Evolutionary conservation across 306 rosid genomes (phyloP).

Genomic region (Inga oerstediana): DNA sequence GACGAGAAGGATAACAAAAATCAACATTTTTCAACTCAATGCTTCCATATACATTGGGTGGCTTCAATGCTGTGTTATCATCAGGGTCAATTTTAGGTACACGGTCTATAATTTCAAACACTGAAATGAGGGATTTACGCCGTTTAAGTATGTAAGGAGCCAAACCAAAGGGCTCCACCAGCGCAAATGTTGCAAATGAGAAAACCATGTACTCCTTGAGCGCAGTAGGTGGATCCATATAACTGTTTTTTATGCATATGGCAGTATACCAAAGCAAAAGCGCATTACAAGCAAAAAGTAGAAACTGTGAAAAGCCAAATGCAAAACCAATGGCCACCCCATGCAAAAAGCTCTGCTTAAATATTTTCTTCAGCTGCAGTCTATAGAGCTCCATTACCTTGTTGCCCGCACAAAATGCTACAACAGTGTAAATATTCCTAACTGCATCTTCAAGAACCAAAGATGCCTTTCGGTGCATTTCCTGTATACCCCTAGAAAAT

Average conservation of each 20-base stretch:
- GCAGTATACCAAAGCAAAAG: conserved; percentile 99
- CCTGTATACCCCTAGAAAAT: conserved; percentile 98
- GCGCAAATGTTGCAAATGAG: conserved; percentile 97
- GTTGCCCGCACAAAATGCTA: conserved; percentile 98
- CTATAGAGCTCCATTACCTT: conserved; percentile 99
- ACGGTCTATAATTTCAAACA: conserved; percentile 95
- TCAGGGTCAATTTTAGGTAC: conserved; percentile 97
- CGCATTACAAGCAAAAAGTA: conserved; percentile 97
- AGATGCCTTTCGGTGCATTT: conserved; percentile 99
- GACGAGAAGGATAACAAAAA: conserved; percentile 96
- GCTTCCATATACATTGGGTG: conserved; percentile 96
- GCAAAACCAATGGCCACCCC: conserved; percentile 98
- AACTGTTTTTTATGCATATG: conserved; percentile 40
- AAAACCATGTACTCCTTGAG: conserved; percentile 95
- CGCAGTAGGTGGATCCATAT: conserved; percentile 67
- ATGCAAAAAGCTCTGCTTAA: conserved; percentile 91
- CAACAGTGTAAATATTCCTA: conserved; percentile 98
- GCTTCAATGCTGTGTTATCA: conserved; percentile 85
- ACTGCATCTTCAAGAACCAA: conserved; percentile 99
- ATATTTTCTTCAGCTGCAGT: conserved; percentile 85
- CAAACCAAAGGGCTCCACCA: conserved; percentile 99
- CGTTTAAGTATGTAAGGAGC: conserved; percentile 99
- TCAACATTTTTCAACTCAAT: conserved; percentile 90
- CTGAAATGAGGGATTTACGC: conserved; percentile 97
- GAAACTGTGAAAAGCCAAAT: conserved; percentile 95